Evolutionary conservation across 164 flowering plant genomes (phyloP).

Genomic region (Magnolia kwangsiensis): DNA sequence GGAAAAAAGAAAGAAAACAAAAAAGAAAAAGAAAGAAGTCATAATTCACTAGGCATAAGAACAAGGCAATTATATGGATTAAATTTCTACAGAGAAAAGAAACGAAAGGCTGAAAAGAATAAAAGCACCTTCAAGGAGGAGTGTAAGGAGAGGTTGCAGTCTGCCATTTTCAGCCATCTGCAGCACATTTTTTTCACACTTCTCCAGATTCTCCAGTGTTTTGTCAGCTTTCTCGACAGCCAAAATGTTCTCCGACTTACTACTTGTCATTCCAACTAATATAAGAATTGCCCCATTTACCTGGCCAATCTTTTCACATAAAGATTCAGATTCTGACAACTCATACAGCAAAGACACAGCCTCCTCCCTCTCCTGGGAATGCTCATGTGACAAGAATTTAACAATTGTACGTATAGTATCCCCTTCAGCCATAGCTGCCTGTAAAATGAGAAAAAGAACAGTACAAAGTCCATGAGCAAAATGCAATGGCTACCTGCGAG

Average conservation of each 20-base stretch:
- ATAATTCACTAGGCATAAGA: too few species aligned
- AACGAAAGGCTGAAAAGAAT: not conserved
- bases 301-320: constrained; percentile 93
- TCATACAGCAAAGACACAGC: constrained; percentile 85
- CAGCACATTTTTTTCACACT: constrained; percentile 72
- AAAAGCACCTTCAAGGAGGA: constrained; percentile 73
- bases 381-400: constrained; percentile 79
- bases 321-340: constrained; percentile 69
- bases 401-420: constrained; percentile 83
- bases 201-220: constrained; percentile 81
- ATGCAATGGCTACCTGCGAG: not conserved
- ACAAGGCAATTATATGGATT: not conserved
- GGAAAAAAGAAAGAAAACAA: too few species aligned
- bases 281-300: constrained; percentile 84
- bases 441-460: constrained; percentile 22
- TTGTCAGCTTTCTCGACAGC: constrained; percentile 81
- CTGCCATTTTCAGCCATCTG: constrained; percentile 98
- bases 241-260: constrained; percentile 73
- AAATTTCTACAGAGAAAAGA: not conserved
- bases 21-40: too few species aligned
- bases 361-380: constrained; percentile 79
- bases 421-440: constrained; percentile 85
- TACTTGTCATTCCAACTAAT: constrained; percentile 88
- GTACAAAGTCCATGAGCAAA: not conserved
- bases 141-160: constrained; percentile 76